phyloP scores from a whole-genome alignment of 768 basidiomycete species.

The Lactarius quietus region DNA sequence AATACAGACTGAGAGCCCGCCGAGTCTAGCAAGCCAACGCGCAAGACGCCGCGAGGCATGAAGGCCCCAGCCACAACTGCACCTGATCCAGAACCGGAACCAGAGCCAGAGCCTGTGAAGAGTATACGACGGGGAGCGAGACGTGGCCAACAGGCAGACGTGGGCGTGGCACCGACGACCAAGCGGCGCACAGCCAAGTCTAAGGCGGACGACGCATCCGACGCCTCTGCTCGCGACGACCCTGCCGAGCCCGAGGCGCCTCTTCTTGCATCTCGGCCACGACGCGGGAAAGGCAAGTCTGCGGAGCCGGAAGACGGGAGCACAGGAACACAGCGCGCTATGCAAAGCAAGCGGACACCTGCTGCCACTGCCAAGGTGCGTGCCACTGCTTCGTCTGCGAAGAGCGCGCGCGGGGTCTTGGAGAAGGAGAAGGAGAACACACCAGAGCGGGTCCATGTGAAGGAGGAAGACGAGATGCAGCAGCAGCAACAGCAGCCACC shows the following conservation, averaged over 20 bases:
- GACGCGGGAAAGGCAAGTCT: constrained; percentile 17
- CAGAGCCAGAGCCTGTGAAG: constrained; percentile 18
- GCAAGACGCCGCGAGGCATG: constrained; percentile 15
- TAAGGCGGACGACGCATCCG: constrained; percentile 10
- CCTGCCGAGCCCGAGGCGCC: constrained; percentile 19
- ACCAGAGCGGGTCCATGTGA: constrained; percentile 27
- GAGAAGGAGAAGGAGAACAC: constrained; percentile 39
- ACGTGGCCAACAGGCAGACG: constrained; percentile 18
- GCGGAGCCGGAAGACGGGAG: constrained; percentile 14
- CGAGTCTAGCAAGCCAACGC: constrained; percentile 12
- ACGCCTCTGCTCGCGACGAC: background rate
- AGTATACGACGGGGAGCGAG: constrained; percentile 20
- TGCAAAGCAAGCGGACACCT: constrained; percentile 28
- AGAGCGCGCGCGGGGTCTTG: background rate
- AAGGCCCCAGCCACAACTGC: constrained; percentile 12
- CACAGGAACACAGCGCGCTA: constrained; percentile 8
- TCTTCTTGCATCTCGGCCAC: too few species aligned
- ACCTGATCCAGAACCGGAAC: constrained; percentile 22
- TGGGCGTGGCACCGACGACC: constrained; percentile 12
- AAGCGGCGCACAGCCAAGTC: constrained; percentile 28
- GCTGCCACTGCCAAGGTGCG: constrained; percentile 12
- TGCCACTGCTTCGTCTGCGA: constrained; percentile 11
- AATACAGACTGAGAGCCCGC: constrained; percentile 21
- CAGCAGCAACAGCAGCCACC: constrained; percentile 6
- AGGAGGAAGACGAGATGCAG: constrained; percentile 24